phyloP scores from a whole-genome alignment of 1,284 basidiomycete species.

The Ceratobasidium sp. region DNA sequence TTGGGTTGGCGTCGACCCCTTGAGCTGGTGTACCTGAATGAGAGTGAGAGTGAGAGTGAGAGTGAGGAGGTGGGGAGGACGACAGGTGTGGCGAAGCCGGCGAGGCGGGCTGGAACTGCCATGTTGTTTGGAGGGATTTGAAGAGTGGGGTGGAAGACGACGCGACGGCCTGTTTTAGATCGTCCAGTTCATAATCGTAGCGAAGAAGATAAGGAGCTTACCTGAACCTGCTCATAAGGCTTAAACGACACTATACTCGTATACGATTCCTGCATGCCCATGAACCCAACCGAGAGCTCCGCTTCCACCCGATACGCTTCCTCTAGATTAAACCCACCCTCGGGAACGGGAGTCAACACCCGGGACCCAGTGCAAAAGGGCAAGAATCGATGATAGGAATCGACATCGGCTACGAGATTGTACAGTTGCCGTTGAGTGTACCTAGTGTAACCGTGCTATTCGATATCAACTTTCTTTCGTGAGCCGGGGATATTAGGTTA shows the following conservation, averaged over 20 bases:
- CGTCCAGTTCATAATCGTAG: neutral
- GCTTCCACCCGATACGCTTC: slow-evolving; percentile 76
- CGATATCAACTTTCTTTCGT: slow-evolving; percentile 30
- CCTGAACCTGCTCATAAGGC: slow-evolving; percentile 84
- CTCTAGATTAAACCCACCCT: slow-evolving; percentile 55
- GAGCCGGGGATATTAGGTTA: slow-evolving; percentile 43
- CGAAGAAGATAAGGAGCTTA: slow-evolving; percentile 59
- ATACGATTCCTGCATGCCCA: slow-evolving; percentile 90
- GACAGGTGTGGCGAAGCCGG: slow-evolving; percentile 62
- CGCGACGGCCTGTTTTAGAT: slow-evolving; percentile 72
- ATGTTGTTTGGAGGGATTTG: slow-evolving; percentile 85
- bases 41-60: slow-evolving; percentile 48
- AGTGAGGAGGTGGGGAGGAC: slow-evolving; percentile 46
- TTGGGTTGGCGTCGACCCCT: slow-evolving; percentile 61
- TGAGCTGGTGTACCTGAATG: slow-evolving; percentile 43
- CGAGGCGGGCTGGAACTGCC: slow-evolving; percentile 78
- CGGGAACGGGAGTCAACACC: slow-evolving; percentile 66
- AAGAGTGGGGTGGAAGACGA: slow-evolving; percentile 89
- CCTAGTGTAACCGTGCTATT: slow-evolving; percentile 61
- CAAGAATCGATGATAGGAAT: slow-evolving; percentile 87
- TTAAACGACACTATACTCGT: slow-evolving; percentile 85
- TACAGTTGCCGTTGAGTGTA: slow-evolving; percentile 86
- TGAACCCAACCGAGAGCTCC: slow-evolving; percentile 91
- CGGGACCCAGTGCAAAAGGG: slow-evolving; percentile 90
- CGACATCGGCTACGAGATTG: slow-evolving; percentile 88